Conservation (phyloP, 805 yeast species). For the Yarrowia divulgata region DNA sequence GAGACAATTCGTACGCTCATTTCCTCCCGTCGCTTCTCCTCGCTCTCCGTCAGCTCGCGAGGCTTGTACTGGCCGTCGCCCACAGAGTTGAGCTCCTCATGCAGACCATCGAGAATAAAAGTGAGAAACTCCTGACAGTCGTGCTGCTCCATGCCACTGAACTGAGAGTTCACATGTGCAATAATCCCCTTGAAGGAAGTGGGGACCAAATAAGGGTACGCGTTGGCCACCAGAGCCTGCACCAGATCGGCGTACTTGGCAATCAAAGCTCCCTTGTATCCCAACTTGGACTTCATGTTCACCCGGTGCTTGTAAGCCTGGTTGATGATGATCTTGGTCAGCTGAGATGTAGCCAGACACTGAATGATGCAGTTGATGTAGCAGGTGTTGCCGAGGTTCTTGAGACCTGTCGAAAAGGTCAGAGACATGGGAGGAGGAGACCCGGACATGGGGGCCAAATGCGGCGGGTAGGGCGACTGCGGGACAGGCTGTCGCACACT, state of each 20-base stretch:
- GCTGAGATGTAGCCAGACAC: constrained; percentile 72
- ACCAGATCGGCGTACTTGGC: constrained; percentile 69
- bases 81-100: constrained; percentile 79
- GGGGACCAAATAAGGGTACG: constrained; percentile 63
- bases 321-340: constrained; percentile 67
- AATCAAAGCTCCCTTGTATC: constrained; percentile 81
- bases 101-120: constrained; percentile 75
- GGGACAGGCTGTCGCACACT: constrained; percentile 5
- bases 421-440: constrained; percentile 40
- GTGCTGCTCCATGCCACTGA: constrained; percentile 75
- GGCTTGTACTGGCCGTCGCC: constrained; percentile 58
- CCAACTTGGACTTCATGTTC: constrained; percentile 74
- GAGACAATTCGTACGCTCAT: constrained; percentile 82
- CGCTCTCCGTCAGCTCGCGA: constrained; percentile 70
- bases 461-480: constrained; percentile 33
- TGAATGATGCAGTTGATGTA: constrained; percentile 93
- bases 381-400: constrained; percentile 88
- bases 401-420: constrained; percentile 70
- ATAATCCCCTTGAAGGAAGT: constrained; percentile 67
- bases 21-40: constrained; percentile 74
- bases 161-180: constrained; percentile 71
- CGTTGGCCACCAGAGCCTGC: constrained; percentile 59
- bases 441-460: constrained; percentile 29
- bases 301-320: constrained; percentile 70
- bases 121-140: constrained; percentile 85